Evolutionary conservation across 108 stramenopile genomes (phyloP), one percentile per base, ranked within the genome.

Genomic region (Fistulifera solaris): DNA sequence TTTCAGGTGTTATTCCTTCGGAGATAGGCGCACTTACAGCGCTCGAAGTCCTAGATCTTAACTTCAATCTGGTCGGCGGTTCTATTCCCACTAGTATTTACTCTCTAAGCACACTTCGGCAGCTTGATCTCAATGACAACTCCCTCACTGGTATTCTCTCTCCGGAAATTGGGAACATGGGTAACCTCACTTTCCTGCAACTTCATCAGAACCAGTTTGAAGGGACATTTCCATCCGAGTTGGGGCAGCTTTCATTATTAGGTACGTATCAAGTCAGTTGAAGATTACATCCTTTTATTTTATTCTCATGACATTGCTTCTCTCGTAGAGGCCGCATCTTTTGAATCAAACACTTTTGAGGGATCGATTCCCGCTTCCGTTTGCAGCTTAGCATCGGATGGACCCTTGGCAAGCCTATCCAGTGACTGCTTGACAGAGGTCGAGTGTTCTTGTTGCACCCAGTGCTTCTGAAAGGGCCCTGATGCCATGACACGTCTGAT

Each of bases 61-160:
- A 83, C 27, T 81, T 70, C 57, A 85, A 90, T 54, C 16, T 71
- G 4, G 52, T 79, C 38, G 42, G 52, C 19, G 88, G 88, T 10
- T 5, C 53, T 0, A 54, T 90, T 23, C 84, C 88, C 1, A 58
- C 59, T 41, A 55, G 65, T 23, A n/a, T 78, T 11, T 86, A 60
- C 51, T 17, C 12, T 1, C 53, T 90, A 27, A 62, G 28, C 13
- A 65, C 65, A 49, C 66, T 90, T 15, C 52, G 51, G 35, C 65
- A 83, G 38, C 41, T 89, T 43, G 88, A 89, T 46, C 55, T 89
- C 56, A 78, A 89, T 44, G 72, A 83, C 62, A 89, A 89, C 47
- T 42, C 46, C n/a, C 45, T 89, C 5, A 56, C 56, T 4, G 81
- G 83, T 23, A 69, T 67, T n/a, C 60, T 85, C 21, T 69, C 77